phyloP scores from a whole-genome alignment of 2,329 filamentous ascomycete species.

The Xylariaceae sp. region DNA sequence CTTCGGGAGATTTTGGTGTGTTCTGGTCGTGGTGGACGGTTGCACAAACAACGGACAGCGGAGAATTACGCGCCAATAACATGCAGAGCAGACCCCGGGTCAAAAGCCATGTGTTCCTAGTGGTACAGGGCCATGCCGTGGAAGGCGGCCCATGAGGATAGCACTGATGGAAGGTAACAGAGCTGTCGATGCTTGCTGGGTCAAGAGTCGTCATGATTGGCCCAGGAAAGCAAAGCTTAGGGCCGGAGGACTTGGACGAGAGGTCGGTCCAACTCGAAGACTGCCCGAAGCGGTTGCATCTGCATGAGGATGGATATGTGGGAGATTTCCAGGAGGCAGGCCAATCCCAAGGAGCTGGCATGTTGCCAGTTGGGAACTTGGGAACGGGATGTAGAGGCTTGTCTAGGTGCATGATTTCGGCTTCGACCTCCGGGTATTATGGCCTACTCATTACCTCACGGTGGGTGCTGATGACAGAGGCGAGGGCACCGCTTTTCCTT shows the following conservation, averaged over 20 bases:
- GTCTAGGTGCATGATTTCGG: too few species aligned
- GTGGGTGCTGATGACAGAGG: too few species aligned
- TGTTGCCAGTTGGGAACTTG: not conserved
- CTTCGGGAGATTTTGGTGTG: slow-evolving; percentile 35
- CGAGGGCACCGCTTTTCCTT: too few species aligned
- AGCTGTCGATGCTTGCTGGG: not conserved
- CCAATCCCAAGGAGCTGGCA: not conserved
- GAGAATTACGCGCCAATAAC: slow-evolving; percentile 31
- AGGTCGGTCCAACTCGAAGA: not conserved
- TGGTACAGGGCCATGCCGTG: slow-evolving; percentile 23
- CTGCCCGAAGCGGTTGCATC: not conserved
- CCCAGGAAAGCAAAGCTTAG: too few species aligned
- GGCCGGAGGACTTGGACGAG: too few species aligned
- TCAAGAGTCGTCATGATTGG: too few species aligned
- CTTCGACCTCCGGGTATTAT: too few species aligned
- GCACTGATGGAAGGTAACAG: not conserved
- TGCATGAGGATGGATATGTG: not conserved
- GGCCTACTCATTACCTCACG: too few species aligned
- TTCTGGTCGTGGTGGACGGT: slow-evolving; percentile 24
- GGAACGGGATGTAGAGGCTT: not conserved
- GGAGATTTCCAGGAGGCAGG: not conserved
- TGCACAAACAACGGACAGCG: slow-evolving; percentile 28
- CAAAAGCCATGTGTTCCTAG: slow-evolving; percentile 31
- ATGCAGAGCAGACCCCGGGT: slow-evolving; percentile 15
- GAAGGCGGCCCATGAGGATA: not conserved